Evolutionary conservation across 2,329 filamentous ascomycete species (phyloP), one percentile per base, ranked within the genome.

Genomic region (Ascochyta viciae-villosae): DNA sequence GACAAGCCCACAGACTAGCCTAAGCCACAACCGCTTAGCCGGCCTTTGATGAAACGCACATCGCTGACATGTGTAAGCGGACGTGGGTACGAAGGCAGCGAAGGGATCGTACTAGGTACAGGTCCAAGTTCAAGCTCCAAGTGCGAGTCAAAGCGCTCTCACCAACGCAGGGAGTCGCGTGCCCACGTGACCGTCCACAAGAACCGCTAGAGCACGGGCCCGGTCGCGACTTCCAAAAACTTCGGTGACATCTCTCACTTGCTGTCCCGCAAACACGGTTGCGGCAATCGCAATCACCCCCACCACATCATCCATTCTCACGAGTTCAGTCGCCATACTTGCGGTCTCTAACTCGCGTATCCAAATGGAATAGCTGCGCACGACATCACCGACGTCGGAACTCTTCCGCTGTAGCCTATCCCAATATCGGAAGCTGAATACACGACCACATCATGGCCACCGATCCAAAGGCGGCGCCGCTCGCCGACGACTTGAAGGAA

Each of bases 401-500:
- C 37, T 48, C 41, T 57, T 58, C 60, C 63, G 63, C 61, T 62
- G 63, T 56, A 65, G 65, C 68, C 66, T 70, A 56, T 56, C 43
- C 38, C 41, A 26, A 52, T 48, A 44, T 50, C 49, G 57, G 58
- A 57, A 67, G 55, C 57, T 52, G 48, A 7, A 34, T 22, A 56
- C 51, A 61, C 39, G 57, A 55, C 54, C 56, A 61, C 61, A 60
- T 46, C 63, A 75, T 74, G 71, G 68, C 70, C 49, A 63, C 60
- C 38, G 71, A 74, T 53, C 58, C 67, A 41, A 75, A 74, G 60
- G 50, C 63, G 35, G 71, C 71, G 42, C 67, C 65, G 58, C 73
- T 75, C 31, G 61, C 70, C 47, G 69, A 73, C 23, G 73, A 75
- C 46, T 51, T 73, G 50, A 71, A 65, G 42, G 69, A 72, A 16